phyloP scores from a whole-genome alignment of 2,329 filamentous ascomycete genomes.

The Hansfordia pulvinata region DNA sequence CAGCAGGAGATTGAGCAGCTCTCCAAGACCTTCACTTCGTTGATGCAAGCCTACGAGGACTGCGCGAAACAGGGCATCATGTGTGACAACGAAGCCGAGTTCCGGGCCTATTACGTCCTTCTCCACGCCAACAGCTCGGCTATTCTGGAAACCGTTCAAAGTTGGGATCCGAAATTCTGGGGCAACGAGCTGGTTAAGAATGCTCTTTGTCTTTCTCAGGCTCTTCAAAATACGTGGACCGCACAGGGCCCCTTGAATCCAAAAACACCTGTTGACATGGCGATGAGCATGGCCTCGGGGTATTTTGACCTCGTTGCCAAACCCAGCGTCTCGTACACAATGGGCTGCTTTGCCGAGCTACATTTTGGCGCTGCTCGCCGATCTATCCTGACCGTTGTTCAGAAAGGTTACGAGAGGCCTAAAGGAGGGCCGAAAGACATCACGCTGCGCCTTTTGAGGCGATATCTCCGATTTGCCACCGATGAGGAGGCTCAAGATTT shows the following conservation, averaged over 20 bases:
- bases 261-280: slow-evolving; percentile 29
- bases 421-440: slow-evolving; percentile 46
- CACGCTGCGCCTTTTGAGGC: slow-evolving; percentile 40
- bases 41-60: slow-evolving; percentile 54
- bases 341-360: slow-evolving; percentile 58
- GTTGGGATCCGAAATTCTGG: slow-evolving; percentile 43
- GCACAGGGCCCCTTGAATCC: slow-evolving; percentile 43
- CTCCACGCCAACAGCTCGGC: slow-evolving; percentile 46
- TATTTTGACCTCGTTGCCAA: slow-evolving; percentile 49
- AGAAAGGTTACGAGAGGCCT: slow-evolving; percentile 39
- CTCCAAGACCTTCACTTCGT: slow-evolving; percentile 48
- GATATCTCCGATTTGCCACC: slow-evolving; percentile 52
- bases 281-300: slow-evolving; percentile 33
- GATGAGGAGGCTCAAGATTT: slow-evolving; percentile 53
- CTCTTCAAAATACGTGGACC: slow-evolving; percentile 43
- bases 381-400: slow-evolving; percentile 40
- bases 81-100: slow-evolving; percentile 52
- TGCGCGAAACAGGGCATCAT: slow-evolving; percentile 41
- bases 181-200: slow-evolving; percentile 45
- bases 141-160: slow-evolving; percentile 38
- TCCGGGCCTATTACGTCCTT: slow-evolving; percentile 50
- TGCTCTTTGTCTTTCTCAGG: slow-evolving; percentile 45
- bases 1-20: slow-evolving; percentile 57
- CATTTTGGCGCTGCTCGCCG: slow-evolving; percentile 49
- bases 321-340: slow-evolving; percentile 47